Evolutionary conservation across 2,329 filamentous ascomycete species (phyloP).

Genomic region (Fusarium tricinctum): DNA sequence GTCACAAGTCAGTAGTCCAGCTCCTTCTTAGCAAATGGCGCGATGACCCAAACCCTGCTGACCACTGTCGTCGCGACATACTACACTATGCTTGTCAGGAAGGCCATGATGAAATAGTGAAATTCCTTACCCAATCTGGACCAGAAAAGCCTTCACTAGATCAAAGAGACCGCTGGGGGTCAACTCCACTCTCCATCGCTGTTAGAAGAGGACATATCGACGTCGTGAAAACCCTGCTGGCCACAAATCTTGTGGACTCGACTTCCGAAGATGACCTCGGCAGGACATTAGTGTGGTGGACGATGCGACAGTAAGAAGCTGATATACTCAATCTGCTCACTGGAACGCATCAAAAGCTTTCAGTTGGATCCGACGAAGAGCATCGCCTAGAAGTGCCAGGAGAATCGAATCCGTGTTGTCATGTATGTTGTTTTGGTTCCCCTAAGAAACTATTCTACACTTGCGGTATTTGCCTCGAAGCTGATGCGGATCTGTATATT

Average conservation of each 20-base stretch:
- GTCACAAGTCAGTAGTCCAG: not conserved
- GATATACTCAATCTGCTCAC: no score
- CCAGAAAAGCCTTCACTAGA: not conserved
- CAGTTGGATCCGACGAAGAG: no score
- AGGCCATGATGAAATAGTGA: not conserved
- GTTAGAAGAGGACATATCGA: fast-evolving
- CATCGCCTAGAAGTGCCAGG: no score
- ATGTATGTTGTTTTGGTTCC: no score
- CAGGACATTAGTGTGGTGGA: no score
- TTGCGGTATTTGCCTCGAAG: no score
- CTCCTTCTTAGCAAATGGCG: not conserved
- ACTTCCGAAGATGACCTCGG: no score
- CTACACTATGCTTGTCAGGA: not conserved
- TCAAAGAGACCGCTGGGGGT: fast-evolving
- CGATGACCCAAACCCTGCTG: fast-evolving
- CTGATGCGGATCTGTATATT: no score
- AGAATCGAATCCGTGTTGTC: no score
- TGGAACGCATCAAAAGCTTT: no score
- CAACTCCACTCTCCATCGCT: not conserved
- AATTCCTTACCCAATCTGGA: not conserved
- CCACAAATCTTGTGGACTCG: not conserved
- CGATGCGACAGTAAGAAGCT: no score
- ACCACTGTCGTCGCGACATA: fast-evolving
- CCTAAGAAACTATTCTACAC: no score
- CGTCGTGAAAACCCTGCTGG: fast-evolving